Evolutionary conservation across 2,329 filamentous ascomycete species (phyloP), one percentile per base, ranked within the genome.

Genomic region (Clonostachys rosea): DNA sequence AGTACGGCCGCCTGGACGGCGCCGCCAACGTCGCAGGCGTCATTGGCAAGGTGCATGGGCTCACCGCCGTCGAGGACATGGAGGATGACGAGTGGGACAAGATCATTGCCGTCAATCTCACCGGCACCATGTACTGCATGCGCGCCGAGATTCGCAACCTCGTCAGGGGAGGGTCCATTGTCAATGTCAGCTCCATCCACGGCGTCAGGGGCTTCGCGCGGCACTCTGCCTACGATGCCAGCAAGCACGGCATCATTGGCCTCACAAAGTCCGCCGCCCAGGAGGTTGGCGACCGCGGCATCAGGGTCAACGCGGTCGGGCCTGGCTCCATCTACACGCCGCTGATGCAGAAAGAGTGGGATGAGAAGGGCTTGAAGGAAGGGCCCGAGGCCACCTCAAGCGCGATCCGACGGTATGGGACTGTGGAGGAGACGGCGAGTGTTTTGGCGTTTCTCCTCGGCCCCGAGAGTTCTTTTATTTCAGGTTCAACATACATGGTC

Each of bases 171-270:
- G 77, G 76, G 1, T 78, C 76, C 51, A 81, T 83, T 55, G 79
- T 83, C 48, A 82, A 79, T 56, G 67, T 75, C 30, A 68, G 71
- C n/a, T 78, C 71, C 36, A 73, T 80, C 42, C 69, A 76, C 36
- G 76, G 76, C 35, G 52, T 62, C 10, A 59, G 67, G 18, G 60
- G 62, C 2, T 61, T 64, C 30, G 57, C 63, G 9, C 58, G 54
- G 33, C 56, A 65, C 40, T 56, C 50, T 11, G 62, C 61, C 8
- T 66, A 66, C 42, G 61, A 61, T 40, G 61, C 63, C 20, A 66
- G 61, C 52, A 66, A 66, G 49, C 61, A 64, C 44, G 62, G 60
- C 40, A 55, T 65, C 13, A 54, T 64, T n/a, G 63, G 63, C 18
- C 56, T 66, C 40, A 64, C 61, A 1, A 53, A 56, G 36, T 56